Base-by-base conservation (phyloP, 805 yeast species). In the Ogataea paraovalis region DNA sequence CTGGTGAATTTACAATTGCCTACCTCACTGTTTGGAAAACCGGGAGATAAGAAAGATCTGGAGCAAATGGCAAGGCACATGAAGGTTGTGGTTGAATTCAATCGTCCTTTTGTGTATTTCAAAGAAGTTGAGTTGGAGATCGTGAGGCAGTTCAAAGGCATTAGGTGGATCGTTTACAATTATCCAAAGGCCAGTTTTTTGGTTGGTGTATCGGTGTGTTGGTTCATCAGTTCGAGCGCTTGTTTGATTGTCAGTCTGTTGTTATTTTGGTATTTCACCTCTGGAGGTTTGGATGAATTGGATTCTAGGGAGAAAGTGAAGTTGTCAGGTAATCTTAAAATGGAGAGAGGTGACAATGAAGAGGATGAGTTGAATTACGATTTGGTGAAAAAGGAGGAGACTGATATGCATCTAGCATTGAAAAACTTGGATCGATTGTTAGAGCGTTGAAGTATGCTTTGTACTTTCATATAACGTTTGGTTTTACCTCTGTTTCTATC, bases 71-170 rank as follows among this genome's bases (percentile, higher is more conserved):
- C 51, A n/a, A 45, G 47, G 38, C 42, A 49, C 27, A 54, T 57
- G 43, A 60, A 60, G 38, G 36, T 54, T 20, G 45, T 60, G 9
- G 36, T 60, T 19, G 64, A 60, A 44, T 53, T 60, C 49, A 54
- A 55, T 44, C 49, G 46, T 28, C 44, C 51, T 16, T 43, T 50
- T 27, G 43, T 53, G 3, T 58, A 33, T 41, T 42, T 58, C 30
- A 44, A 54, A 4, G 37, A 48, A n/a, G 46, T 52, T 6, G 46
- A 42, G 6, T 40, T 60, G 30, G 58, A 51, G 33, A 50, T 73
- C 32, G 65, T 57, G 18, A 63, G 72, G 12, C 66, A 67, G 43
- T 74, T 73, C 68, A 60, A 62, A 22, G 79, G 79, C 0, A 58
- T 73, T 37, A 59, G 79, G 30, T 71, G 66, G 54, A 72, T 69